phyloP scores from a whole-genome alignment of 2,329 filamentous ascomycete species.

The Microsporum audouinii region DNA sequence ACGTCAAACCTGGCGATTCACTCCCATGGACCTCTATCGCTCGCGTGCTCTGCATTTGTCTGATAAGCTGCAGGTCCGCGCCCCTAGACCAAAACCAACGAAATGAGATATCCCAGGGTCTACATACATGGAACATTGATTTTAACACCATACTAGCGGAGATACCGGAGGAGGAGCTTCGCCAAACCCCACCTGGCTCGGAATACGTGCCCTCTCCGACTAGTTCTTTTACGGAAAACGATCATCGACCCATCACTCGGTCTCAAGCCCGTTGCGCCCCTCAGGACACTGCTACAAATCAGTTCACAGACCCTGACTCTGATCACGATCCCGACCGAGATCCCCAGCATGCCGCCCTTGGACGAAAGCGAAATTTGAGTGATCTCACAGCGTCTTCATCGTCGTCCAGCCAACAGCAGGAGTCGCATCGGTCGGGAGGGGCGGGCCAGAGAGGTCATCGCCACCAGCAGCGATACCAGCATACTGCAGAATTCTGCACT shows the following conservation, averaged over 20 bases:
- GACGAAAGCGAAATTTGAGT: neutral
- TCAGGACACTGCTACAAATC: conserved; percentile 5
- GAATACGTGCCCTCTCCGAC: neutral
- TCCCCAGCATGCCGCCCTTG: neutral
- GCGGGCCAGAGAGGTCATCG: neutral
- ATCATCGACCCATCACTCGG: conserved; percentile 14
- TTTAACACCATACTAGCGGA: too few relatives aligned
- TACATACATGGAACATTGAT: too few relatives aligned
- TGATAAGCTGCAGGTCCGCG: too few relatives aligned
- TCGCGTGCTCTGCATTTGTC: too few relatives aligned
- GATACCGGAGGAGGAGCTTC: too few relatives aligned
- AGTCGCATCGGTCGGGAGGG: neutral
- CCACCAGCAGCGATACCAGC: conserved; percentile 4
- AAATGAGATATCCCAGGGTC: too few relatives aligned
- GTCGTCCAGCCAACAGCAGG: neutral
- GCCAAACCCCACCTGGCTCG: too few relatives aligned
- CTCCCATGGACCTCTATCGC: too few relatives aligned
- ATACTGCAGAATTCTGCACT: conserved; percentile 19
- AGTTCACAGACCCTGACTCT: conserved; percentile 12
- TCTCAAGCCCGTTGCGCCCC: conserved; percentile 16
- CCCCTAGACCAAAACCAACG: too few relatives aligned
- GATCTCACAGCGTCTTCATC: neutral
- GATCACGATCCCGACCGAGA: neutral
- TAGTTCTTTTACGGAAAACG: conserved; percentile 7
- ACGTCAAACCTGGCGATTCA: too few relatives aligned